Evolutionary conservation across 768 basidiomycete genomes (phyloP).

Genomic region (Tubosaeta brunneosetosa): DNA sequence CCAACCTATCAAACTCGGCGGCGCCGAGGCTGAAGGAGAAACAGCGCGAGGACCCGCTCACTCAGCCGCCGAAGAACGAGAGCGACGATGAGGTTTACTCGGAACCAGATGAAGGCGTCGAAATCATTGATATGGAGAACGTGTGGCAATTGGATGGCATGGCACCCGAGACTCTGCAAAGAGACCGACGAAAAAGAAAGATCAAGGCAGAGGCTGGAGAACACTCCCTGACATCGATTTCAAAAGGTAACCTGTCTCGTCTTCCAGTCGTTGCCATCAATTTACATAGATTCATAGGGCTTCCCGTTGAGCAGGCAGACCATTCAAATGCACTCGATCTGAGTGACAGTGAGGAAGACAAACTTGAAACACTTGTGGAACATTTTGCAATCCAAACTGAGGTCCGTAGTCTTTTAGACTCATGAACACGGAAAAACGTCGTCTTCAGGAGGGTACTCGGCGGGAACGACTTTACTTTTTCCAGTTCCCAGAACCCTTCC

Average conservation of each 20-base stretch:
- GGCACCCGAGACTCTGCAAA: conserved; percentile 73
- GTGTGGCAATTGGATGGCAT: conserved; percentile 81
- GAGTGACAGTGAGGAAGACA: conserved; percentile 74
- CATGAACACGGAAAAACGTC: background rate
- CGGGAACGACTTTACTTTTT: conserved; percentile 81
- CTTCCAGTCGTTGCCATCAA: background rate
- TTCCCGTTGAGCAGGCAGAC: conserved; percentile 37
- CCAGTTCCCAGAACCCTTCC: conserved; percentile 87
- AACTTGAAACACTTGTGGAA: conserved; percentile 70
- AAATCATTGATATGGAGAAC: conserved; percentile 80
- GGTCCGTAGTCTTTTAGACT: conserved; percentile 26
- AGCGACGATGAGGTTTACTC: conserved; percentile 72
- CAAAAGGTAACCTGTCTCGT: conserved; percentile 28
- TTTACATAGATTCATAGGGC: conserved; percentile 5
- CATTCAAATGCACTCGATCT: conserved; percentile 60
- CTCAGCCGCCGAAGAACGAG: conserved; percentile 28
- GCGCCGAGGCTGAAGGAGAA: conserved; percentile 49
- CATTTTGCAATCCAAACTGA: conserved; percentile 53
- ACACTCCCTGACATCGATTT: conserved; percentile 16
- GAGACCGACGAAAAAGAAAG: conserved; percentile 39
- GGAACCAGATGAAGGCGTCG: conserved; percentile 82
- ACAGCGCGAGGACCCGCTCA: conserved; percentile 25
- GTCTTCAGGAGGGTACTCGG: conserved; percentile 42
- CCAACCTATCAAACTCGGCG: conserved; percentile 45
- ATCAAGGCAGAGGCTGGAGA: conserved; percentile 46